phyloP scores from a whole-genome alignment of 371 early-diverging fungal species.

The Catenaria anguillulae region DNA sequence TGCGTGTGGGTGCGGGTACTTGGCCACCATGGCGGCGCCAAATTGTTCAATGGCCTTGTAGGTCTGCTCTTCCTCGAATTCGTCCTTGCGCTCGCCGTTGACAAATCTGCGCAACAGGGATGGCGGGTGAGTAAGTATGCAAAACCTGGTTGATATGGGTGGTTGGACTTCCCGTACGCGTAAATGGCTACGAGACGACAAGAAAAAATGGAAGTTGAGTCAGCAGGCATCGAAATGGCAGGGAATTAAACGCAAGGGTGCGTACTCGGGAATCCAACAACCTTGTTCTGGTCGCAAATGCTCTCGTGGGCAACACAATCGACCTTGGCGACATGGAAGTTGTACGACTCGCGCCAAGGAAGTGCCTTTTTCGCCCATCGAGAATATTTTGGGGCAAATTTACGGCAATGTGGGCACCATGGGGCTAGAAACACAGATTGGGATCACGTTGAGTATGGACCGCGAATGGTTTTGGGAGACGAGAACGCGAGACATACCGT shows the following conservation, averaged over 20 bases:
- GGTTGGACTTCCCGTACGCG: too few species aligned
- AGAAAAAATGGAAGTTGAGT: too few species aligned
- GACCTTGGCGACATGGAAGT: slow-evolving; percentile 2
- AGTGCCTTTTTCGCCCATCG: neutral
- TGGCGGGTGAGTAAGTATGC: too few species aligned
- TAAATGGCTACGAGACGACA: too few species aligned
- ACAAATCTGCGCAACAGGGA: neutral
- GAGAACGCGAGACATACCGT: neutral
- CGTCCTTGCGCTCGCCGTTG: neutral
- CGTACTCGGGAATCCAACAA: slow-evolving; percentile 7
- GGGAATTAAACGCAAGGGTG: too few species aligned
- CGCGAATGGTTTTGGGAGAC: too few species aligned
- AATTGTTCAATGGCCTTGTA: neutral
- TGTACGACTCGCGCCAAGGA: neutral
- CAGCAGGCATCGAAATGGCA: too few species aligned
- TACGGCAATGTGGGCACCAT: slow-evolving; percentile 6
- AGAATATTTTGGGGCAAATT: neutral
- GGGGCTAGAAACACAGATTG: slow-evolving; percentile 1
- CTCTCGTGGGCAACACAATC: neutral
- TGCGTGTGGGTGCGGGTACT: neutral
- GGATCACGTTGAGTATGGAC: too few species aligned
- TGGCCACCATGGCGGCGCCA: neutral
- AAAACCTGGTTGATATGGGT: too few species aligned
- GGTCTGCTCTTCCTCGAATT: neutral
- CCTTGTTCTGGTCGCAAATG: neutral